Evolutionary conservation across 441 rosid genomes (phyloP), one percentile per base, ranked within the genome.

Genomic region (Gossypium laxum): DNA sequence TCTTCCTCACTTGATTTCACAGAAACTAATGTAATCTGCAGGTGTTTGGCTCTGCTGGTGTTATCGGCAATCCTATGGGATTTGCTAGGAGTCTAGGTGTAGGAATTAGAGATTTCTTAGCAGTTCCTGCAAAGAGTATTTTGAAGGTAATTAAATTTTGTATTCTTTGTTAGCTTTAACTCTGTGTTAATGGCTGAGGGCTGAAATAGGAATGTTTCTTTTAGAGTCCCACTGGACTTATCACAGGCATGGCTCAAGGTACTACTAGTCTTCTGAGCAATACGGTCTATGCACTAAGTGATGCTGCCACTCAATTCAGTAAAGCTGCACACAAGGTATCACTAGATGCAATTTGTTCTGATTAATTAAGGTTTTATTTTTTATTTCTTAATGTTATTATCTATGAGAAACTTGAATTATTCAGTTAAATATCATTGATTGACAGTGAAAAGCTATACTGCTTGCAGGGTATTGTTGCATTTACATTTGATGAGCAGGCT

Each of bases 41-140:
- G 99, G 93, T 94, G 58, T 86, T 94, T 74, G 99, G 97, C 70
- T 94, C 99, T 78, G 98, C 99, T 82, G 98, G 99, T 67, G 94
- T 92, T 67, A 94, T 94, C 51, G 99, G 99, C 71, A 94, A 94
- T 84, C 99, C 99, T 24, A 82, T 94, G 87, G 99, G 98, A 70
- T 90, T 94, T 81, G 98, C 92, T n/a, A 86, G 99, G 85, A 94
- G 87, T 86, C 82, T 94, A 74, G 92, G 91, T 45, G 86, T 84
- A 79, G 99, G 99, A 76, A 81, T 94, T 75, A 88, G 85, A 78
- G 98, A 94, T 85, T 94, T 94, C 78, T 78, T 94, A 65, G 89
- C 97, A 22, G 98, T 84, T 81, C 99, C 99, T 65, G 85, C 93
- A 60, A 87, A 82, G 82, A 84, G 91, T 75, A 69, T 90, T 79